phyloP scores from a whole-genome alignment of 371 early-diverging fungal species.

The Batkoa obscura region DNA sequence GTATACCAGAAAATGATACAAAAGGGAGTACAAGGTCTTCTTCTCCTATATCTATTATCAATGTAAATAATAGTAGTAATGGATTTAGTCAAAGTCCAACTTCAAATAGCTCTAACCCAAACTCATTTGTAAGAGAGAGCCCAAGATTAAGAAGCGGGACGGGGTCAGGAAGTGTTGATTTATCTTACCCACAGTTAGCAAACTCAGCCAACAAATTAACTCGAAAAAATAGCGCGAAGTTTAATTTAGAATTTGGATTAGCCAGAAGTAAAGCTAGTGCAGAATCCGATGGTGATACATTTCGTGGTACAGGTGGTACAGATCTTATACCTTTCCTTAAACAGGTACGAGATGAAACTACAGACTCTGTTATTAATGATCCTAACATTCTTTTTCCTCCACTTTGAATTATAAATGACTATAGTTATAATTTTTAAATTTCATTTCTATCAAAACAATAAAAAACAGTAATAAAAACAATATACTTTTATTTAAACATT shows the following conservation, averaged over 20 bases:
- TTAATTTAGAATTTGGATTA: not conserved
- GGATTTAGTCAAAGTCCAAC: not conserved
- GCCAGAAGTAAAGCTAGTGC: constrained; percentile 20
- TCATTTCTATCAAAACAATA: too few relatives aligned
- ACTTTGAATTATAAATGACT: too few relatives aligned
- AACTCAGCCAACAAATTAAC: constrained; percentile 13
- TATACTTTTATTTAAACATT: constrained; percentile 20
- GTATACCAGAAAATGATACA: too few relatives aligned
- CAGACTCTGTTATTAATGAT: too few relatives aligned
- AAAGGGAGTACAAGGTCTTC: not conserved
- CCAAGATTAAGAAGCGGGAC: too few relatives aligned
- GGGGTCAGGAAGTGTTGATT: too few relatives aligned
- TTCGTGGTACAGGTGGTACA: constrained; percentile 90
- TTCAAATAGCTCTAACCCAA: not conserved
- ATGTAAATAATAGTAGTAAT: not conserved
- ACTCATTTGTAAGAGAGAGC: too few relatives aligned
- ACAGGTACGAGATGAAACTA: constrained; percentile 43
- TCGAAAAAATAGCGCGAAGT: constrained; percentile 13
- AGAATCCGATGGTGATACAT: constrained; percentile 33
- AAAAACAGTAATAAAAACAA: too few relatives aligned
- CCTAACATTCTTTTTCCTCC: too few relatives aligned
- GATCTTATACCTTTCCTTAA: constrained; percentile 77
- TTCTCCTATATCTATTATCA: not conserved
- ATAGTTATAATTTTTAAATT: too few relatives aligned
- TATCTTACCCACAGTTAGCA: not conserved